Conservation (phyloP, 139 green algal genomes). For the Chlamydomonas sp. region DNA sequence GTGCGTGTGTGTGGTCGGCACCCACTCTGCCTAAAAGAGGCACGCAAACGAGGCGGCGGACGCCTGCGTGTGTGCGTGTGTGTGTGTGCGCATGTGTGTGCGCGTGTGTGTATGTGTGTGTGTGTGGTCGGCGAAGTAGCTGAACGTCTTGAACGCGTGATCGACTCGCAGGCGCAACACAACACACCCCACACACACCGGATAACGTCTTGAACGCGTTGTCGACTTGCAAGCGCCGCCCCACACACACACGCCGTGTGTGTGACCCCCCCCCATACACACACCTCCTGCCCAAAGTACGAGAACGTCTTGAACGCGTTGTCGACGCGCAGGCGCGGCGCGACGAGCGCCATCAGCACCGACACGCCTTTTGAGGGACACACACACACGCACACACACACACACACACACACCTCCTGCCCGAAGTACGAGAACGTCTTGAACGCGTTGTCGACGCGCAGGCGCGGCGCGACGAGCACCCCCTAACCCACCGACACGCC, state of each 20-base stretch:
- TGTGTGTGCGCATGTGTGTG: no score
- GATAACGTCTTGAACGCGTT: no score
- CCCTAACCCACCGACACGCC: no score
- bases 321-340: slow-evolving; percentile 89
- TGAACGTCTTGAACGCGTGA: slow-evolving; percentile 76
- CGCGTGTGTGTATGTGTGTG: no score
- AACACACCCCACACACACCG: no score
- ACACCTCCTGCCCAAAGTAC: slow-evolving; percentile 60
- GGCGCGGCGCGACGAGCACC: slow-evolving; percentile 68
- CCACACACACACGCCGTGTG: no score
- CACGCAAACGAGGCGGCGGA: no score
- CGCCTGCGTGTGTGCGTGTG: no score
- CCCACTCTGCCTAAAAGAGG: slow-evolving; percentile 71
- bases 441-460: slow-evolving; percentile 91
- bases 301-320: slow-evolving; percentile 76
- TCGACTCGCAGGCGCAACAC: slow-evolving; percentile 89
- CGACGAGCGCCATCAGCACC: slow-evolving; percentile 78
- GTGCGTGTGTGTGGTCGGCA: slow-evolving; percentile 32
- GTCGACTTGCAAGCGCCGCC: slow-evolving; percentile 89
- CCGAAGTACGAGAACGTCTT: slow-evolving; percentile 80
- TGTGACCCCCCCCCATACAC: no score
- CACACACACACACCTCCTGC: slow-evolving; percentile 12
- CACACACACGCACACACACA: no score
- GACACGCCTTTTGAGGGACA: no score
- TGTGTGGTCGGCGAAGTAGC: no score